Evolutionary conservation across 2,329 filamentous ascomycete genomes (phyloP), one percentile per base, ranked within the genome.

Genomic region (Ophiocordyceps camponoti-floridani): DNA sequence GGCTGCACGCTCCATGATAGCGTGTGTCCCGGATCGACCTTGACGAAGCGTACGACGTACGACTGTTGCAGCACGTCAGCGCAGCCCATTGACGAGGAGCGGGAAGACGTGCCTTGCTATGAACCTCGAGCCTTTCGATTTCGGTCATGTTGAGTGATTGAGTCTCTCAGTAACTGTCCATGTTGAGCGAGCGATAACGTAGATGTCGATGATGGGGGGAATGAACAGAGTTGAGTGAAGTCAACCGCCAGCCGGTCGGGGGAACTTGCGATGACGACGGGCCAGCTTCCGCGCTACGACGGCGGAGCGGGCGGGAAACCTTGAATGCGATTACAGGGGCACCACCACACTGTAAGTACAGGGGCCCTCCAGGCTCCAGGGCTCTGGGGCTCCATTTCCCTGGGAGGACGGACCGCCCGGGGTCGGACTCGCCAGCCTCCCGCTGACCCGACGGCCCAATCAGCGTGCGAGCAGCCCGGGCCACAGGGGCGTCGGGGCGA

Each of bases 1-100:
- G 91, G 91, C 59, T 96, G 88, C 37, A 98, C 77, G 57, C 86
- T 95, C 91, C 91, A 98, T 14, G 88, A 94, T 54, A 98, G 87
- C 43, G 88, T 94, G 62, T 94, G 82, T 45, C 83, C 83, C 50
- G 86, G 80, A 46, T 87, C 80, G 53, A 95, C 89, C 59, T 86
- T 82, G 53, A 95, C 84, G 89, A 91, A 98, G 58, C 91, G 86
- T 46, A 98, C 85, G 54, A 98, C 87, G 66, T 98, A 98, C 51
- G 87, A 94, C 91, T 96, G 53, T 43, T 18, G 31, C 33, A 42
- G 42, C 28, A 40, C 19, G 26, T 27, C 12, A 28, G 27, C 41
- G 6, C 41, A 6, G 41, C 13, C 1, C 26, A 42, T 28, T 16
- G 9, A 13, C n/a, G 11, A 14, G n/a, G 9, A 26, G 16, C 23